phyloP scores from a whole-genome alignment of 345 rosid genomes.

The Tarenaya hassleriana region DNA sequence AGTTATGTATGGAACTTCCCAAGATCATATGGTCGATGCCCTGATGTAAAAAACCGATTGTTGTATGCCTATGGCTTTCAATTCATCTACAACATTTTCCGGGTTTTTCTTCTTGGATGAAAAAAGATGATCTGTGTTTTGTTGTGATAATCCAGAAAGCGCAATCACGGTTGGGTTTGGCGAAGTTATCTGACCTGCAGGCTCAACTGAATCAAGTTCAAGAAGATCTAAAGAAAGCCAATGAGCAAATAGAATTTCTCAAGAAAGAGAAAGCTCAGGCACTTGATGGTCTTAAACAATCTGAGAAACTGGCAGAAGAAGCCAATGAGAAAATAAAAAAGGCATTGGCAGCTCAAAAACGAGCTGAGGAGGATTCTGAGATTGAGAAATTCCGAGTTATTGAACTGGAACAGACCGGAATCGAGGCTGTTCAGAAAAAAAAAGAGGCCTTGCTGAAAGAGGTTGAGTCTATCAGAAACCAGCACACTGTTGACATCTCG shows the following conservation, averaged over 20 bases:
- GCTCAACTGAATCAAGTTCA: constrained; percentile 52
- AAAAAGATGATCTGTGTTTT: constrained; percentile 6
- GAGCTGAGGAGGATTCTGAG: constrained; percentile 75
- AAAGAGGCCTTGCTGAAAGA: constrained; percentile 67
- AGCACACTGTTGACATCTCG: constrained; percentile 76
- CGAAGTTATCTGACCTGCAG: constrained; percentile 59
- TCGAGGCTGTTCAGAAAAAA: too few relatives aligned
- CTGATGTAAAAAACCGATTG: too few relatives aligned
- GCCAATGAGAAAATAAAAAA: constrained; percentile 71
- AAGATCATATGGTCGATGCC: too few relatives aligned
- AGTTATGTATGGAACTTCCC: too few relatives aligned
- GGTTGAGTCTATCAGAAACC: constrained; percentile 66
- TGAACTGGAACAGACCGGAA: constrained; percentile 81
- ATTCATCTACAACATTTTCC: constrained; percentile 10
- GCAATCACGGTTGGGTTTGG: constrained; percentile 35
- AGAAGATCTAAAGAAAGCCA: constrained; percentile 82
- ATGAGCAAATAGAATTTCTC: too few relatives aligned
- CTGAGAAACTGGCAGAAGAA: constrained; percentile 51
- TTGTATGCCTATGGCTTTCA: too few relatives aligned
- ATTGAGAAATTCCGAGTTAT: constrained; percentile 80
- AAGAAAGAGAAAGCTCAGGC: constrained; percentile 77
- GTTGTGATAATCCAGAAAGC: constrained; percentile 39
- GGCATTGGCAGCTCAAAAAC: constrained; percentile 80
- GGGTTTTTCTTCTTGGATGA: neutral
- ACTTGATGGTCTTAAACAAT: constrained; percentile 64